Base-by-base conservation (phyloP, 164 flowering plant species). In the Euptelea pleiosperma region DNA sequence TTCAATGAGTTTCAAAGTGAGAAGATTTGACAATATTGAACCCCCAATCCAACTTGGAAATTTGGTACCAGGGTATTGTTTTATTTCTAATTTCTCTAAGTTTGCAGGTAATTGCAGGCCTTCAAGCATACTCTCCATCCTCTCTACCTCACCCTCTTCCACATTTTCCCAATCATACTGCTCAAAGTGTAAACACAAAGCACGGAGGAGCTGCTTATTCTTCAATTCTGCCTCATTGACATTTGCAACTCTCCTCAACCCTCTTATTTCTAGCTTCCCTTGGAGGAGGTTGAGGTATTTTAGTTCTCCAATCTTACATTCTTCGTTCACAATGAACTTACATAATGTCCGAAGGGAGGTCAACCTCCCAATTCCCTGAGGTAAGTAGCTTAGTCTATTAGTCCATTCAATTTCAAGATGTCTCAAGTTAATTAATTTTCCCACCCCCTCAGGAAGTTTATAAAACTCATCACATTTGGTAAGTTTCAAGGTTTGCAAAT, bases 401-500 rank as follows among this genome's bases (percentile, higher is more conserved):
- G 16, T 4, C 16, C 8, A 1, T 58, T 43, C 19, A 44, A 19
- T 16, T 43, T 58, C 52, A 31, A 43, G 52, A 45, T 58, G 61
- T 15, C 41, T 18, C 28, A 58, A 24, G 9, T 18, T 58, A 29
- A 58, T 21, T 28, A 58, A 2, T 58, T 33, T 44, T 24, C 51
- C 49, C 2, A 58, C 18, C 6, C 34, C 52, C 0, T 21, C 19
- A 0, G 61, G 61, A 1, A 58, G 16, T 16, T 7, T 19, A 10
- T 14, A 0, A 33, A 44, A 52, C 3, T 21, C 0, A 0, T 0
- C 0, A 19, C 61, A 58, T 0, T 3, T 0, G 11, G 8, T 45
- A 8, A 58, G 61, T 21, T 33, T 58, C 12, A 58, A 33, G 10
- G 52, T 58, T 10, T 58, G 41, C 18, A 58, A 8, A 31, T 24